Evolutionary conservation across 2,329 filamentous ascomycete genomes (phyloP), one percentile per base, ranked within the genome.

Genomic region (Monilinia vaccinii-corymbosi): DNA sequence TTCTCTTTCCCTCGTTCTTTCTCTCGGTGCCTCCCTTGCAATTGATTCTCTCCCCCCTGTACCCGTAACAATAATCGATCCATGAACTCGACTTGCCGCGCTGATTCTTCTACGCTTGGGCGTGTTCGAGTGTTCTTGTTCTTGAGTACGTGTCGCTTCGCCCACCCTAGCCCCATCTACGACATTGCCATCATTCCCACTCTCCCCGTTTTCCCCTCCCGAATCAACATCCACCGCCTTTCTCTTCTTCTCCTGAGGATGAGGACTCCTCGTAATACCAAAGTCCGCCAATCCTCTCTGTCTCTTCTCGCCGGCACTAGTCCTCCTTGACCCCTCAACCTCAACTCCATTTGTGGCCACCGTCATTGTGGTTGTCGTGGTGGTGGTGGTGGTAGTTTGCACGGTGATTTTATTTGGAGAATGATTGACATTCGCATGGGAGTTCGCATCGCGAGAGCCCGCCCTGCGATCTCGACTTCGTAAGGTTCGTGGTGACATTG

Each of bases 181-280:
- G 32, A 21, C 14, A 25, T 38, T 40, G 18, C n/a, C 46, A 51
- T n/a, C 38, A 28, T 31, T 31, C 40, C 21, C 23, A 18, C 8
- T 2, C 14, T 32, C 21, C 21, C 31, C 10, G 8, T 25, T 14
- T 36, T 36, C 18, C 7, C 31, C 53, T n/a, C 21, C 32, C n/a
- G 2, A 25, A 23, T 42, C 31, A 5, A 25, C 10, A 11, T 55
- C 32, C 4, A 11, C 7, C 2, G 13, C 9, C n/a, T n/a, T n/a
- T 7, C 21, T 25, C 47, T 44, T 40, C 36, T 44, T 50, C 6
- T 36, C 31, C 4, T 47, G 42, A 16, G 38, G 38, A 34, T 44
- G 51, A 11, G 51, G 51, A 55, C 51, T 55, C 28, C 38, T 55
- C 8, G 38, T 55, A 21, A 55, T 55, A 31, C 51, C 51, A 44